Conservation (phyloP, 1,284 basidiomycete genomes). For the Sphagnurus paluster region DNA sequence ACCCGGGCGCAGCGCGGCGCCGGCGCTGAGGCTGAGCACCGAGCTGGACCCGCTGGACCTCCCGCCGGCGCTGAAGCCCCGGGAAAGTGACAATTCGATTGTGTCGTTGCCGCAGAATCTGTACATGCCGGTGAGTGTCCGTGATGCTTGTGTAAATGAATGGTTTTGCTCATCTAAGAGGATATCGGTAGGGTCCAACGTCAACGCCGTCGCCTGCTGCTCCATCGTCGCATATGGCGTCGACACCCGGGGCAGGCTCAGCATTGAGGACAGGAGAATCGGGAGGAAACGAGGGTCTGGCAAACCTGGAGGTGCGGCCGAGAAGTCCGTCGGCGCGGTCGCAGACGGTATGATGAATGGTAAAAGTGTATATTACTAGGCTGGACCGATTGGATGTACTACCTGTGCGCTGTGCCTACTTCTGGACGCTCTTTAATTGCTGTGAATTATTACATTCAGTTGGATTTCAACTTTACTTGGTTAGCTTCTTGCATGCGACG, state of each 20-base stretch:
- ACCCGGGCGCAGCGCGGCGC: neutral
- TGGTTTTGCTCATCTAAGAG: neutral
- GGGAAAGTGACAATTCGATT: conserved; percentile 3
- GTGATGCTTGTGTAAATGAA: neutral
- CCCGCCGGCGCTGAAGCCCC: neutral
- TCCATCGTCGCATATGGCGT: conserved; percentile 25
- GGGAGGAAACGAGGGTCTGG: neutral
- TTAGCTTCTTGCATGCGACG: too few relatives aligned
- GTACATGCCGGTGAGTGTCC: conserved; percentile 17
- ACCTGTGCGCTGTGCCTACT: too few relatives aligned
- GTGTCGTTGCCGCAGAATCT: conserved; percentile 17
- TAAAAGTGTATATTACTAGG: too few relatives aligned
- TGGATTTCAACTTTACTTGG: too few relatives aligned
- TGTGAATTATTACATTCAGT: too few relatives aligned
- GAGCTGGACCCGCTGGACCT: conserved; percentile 3
- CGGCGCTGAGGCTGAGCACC: neutral
- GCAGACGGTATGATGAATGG: too few relatives aligned
- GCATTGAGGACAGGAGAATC: neutral
- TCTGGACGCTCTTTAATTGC: too few relatives aligned
- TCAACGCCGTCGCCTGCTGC: conserved; percentile 27
- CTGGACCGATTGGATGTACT: too few relatives aligned
- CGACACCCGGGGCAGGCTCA: conserved; percentile 11
- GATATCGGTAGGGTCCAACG: conserved; percentile 10
- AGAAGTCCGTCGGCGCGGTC: too few relatives aligned
- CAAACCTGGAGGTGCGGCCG: neutral